These are phyloP conservation scores for Xylariaceae sp. DNA, from an alignment of 2,329 filamentous ascomycete species.

Conservation along the genomic window DNA sequence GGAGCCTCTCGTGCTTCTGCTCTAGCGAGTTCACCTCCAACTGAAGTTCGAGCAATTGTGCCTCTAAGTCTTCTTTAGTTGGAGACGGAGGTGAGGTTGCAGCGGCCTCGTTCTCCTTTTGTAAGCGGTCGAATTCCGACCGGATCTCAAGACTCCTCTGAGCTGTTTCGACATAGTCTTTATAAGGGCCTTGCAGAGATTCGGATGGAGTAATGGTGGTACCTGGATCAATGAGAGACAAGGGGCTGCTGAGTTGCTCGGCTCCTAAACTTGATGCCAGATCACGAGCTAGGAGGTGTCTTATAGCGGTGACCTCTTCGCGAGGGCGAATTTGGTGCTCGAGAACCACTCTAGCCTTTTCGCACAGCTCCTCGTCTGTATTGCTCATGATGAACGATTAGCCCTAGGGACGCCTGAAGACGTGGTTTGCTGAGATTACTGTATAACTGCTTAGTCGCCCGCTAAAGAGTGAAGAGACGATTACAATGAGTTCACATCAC, in stretches of 20 bases:
- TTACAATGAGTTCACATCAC: too few species aligned
- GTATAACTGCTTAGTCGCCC: neutral
- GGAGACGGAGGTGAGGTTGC: constrained; percentile 21
- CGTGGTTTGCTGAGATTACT: neutral
- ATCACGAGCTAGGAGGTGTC: constrained; percentile 57
- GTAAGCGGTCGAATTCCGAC: constrained; percentile 48
- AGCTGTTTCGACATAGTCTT: constrained; percentile 58
- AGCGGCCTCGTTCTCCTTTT: constrained; percentile 32
- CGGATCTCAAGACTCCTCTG: constrained; percentile 55
- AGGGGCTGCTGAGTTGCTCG: constrained; percentile 46
- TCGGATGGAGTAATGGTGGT: constrained; percentile 40
- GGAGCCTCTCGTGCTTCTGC: constrained; percentile 54
- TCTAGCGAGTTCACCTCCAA: constrained; percentile 54
- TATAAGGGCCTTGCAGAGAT: constrained; percentile 51
- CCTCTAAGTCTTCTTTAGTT: constrained; percentile 30
- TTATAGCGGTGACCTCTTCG: constrained; percentile 60
- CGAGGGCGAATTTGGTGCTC: constrained; percentile 58
- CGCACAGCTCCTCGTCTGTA: constrained; percentile 35
- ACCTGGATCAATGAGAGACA: constrained; percentile 51
- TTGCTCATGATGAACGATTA: constrained; percentile 1
- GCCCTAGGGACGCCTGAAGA: neutral
- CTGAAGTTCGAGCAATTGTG: constrained; percentile 49
- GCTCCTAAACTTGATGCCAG: constrained; percentile 51
- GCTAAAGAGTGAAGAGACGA: too few species aligned
- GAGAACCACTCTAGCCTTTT: constrained; percentile 48